Evolutionary conservation across 768 basidiomycete species (phyloP).

Genomic region (Boletus speciosus): DNA sequence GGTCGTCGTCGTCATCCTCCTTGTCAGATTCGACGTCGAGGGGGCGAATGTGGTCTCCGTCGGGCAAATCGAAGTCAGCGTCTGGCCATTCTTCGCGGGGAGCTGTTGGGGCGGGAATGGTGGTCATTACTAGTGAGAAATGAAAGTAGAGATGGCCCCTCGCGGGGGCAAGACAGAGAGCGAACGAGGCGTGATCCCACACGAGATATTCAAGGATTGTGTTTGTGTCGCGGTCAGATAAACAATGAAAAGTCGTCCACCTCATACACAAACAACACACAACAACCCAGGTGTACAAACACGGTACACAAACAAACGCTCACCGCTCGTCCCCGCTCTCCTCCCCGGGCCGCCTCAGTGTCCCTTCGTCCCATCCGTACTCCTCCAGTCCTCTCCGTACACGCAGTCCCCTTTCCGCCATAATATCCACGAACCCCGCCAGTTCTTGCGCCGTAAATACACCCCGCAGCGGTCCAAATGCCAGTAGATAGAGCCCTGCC

Average conservation of each 20-base stretch:
- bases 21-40: constrained; percentile 58
- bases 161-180: constrained; percentile 15
- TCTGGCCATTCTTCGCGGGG: constrained; percentile 81
- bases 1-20: constrained; percentile 60
- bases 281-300: constrained; percentile 21
- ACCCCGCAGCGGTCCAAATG: constrained; percentile 65
- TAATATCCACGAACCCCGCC: constrained; percentile 59
- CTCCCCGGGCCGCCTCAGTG: constrained; percentile 12
- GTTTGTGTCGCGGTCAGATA: background rate
- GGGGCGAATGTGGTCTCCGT: constrained; percentile 64
- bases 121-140: constrained; percentile 43
- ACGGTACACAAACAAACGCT: constrained; percentile 8
- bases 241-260: constrained; percentile 34
- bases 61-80: constrained; percentile 82
- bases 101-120: constrained; percentile 57
- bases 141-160: constrained; percentile 20
- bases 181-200: background rate
- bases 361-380: constrained; percentile 20
- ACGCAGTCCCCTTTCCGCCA: constrained; percentile 74
- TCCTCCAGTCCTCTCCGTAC: constrained; percentile 59
- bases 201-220: background rate
- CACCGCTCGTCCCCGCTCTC: constrained; percentile 24
- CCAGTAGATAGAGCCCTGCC: constrained; percentile 71
- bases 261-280: constrained; percentile 36
- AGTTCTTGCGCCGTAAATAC: constrained; percentile 63